Percentiles rank a stretch among this genome's conserved stretches.
phyloP scores from a whole-genome alignment of 2,329 filamentous ascomycete species.

The Aspergillaceae sp. region DNA sequence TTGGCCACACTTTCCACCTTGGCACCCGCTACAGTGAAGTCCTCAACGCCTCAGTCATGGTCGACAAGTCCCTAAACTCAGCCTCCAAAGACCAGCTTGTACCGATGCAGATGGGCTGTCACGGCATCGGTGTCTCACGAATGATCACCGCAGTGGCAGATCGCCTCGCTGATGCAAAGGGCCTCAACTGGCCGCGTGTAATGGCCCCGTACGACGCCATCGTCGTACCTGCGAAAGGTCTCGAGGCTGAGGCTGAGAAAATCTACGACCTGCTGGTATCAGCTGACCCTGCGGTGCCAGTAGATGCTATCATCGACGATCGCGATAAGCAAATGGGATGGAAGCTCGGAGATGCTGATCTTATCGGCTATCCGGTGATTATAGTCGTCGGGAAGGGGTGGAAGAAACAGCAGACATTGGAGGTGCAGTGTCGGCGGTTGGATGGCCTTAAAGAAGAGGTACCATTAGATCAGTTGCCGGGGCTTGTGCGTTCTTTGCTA shows the following conservation, averaged over 20 bases:
- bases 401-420: conserved; percentile 50
- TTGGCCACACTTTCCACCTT: conserved; percentile 92
- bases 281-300: conserved; percentile 9
- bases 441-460: conserved; percentile 52
- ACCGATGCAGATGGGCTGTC: conserved; percentile 86
- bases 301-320: conserved; percentile 70
- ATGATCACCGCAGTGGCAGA: conserved; percentile 82
- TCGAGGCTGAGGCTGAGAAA: conserved; percentile 42
- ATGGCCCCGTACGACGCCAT: conserved; percentile 79
- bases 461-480: conserved; percentile 40
- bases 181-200: conserved; percentile 76
- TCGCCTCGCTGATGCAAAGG: conserved; percentile 59
- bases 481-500: conserved; percentile 42
- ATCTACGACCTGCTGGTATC: conserved; percentile 56
- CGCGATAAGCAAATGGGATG: conserved; percentile 59
- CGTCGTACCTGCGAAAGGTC: conserved; percentile 50
- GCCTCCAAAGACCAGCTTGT: conserved; percentile 31
- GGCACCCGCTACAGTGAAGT: conserved; percentile 79
- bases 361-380: conserved; percentile 78
- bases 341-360: conserved; percentile 85
- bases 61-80: conserved; percentile 28
- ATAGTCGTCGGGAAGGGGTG: conserved; percentile 69
- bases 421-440: conserved; percentile 70
- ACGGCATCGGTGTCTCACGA: conserved; percentile 87
- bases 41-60: conserved; percentile 54